Percentiles rank a stretch among this genome's conserved stretches.
Evolutionary conservation across 768 basidiomycete genomes (phyloP).

Genomic region (Pleurotus sapidus): DNA sequence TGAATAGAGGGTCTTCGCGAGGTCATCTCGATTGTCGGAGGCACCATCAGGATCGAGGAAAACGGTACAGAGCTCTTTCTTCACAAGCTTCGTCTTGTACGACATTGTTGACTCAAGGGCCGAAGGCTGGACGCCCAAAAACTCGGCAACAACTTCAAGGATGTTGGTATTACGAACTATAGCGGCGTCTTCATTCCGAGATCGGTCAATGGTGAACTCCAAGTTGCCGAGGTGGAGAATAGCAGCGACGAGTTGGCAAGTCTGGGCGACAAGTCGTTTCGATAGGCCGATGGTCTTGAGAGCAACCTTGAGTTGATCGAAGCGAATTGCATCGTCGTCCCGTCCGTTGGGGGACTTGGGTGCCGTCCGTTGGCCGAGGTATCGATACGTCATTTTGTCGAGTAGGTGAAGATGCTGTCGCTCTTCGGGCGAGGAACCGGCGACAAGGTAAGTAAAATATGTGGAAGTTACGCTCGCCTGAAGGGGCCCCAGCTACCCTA

Average conservation of each 20-base stretch:
- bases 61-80: slow-evolving; percentile 96
- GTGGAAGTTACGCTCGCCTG: slow-evolving; percentile 95
- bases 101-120: slow-evolving; percentile 80
- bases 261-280: slow-evolving; percentile 92
- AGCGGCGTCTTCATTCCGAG: slow-evolving; percentile 88
- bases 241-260: slow-evolving; percentile 91
- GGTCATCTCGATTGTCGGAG: slow-evolving; percentile 89
- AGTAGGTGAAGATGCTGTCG: slow-evolving; percentile 81
- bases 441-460: slow-evolving; percentile 97
- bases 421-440: slow-evolving; percentile 88
- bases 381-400: slow-evolving; percentile 81
- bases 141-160: slow-evolving; percentile 84
- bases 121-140: slow-evolving; percentile 76
- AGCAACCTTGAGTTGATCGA: slow-evolving; percentile 92
- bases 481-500: slow-evolving; percentile 83
- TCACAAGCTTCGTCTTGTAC: slow-evolving; percentile 89
- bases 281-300: slow-evolving; percentile 92
- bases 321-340: slow-evolving; percentile 83
- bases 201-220: slow-evolving; percentile 83
- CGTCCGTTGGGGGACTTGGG: slow-evolving; percentile 40
- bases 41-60: slow-evolving; percentile 95
- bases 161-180: slow-evolving; percentile 85
- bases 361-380: slow-evolving; percentile 70
- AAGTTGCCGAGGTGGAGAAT: slow-evolving; percentile 97
- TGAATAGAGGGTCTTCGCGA: slow-evolving; percentile 91